Base-by-base conservation (phyloP, 2,329 filamentous ascomycete species). In the Cladosporium sp. region DNA sequence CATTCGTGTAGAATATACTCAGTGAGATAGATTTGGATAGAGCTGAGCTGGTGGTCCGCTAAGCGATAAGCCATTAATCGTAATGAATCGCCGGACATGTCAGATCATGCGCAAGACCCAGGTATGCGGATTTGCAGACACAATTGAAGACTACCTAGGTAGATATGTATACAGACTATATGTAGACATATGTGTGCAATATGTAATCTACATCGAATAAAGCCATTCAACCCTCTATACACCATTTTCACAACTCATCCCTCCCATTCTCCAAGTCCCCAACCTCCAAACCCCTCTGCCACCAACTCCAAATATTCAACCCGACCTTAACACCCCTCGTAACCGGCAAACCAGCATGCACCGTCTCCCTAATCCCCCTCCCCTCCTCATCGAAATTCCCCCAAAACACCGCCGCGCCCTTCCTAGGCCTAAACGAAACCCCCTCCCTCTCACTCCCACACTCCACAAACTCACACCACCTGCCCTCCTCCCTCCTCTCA, bases 301-400 rank as follows among this genome's bases (percentile, higher is more conserved):
- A 78, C 80, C 80, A 83, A 64, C 77, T 82, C 81, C 81, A 84
- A 54, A 84, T 81, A 66, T 84, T 84, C 65, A 84, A 64, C 0
- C 80, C 81, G 51, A 83, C 73, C 68, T 84, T 84, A 32, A 67
- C 71, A 2, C 81, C 81, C 36, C 64, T 70, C 43, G 66, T 65
- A 0, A 84, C 80, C 7, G 80, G 80, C 60, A 82, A 68, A 4
- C 79, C 80, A 38, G 80, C 79, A 71, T 84, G 81, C 71, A 80
- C 80, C 27, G 77, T 80, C 65, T 83, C 79, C 51, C 72, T 69
- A 59, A 80, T 80, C 11, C 79, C 80, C 18, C 67, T 70, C 2
- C 80, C 80, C 64, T 82, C 77, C 0, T 68, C 54, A 34, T 75
- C 68, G 51, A 83, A 69, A 63, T 84, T 84, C 67, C 79, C 76